Base-by-base conservation (phyloP, 495 filamentous ascomycete genomes). In the Chaetomium tenue region DNA sequence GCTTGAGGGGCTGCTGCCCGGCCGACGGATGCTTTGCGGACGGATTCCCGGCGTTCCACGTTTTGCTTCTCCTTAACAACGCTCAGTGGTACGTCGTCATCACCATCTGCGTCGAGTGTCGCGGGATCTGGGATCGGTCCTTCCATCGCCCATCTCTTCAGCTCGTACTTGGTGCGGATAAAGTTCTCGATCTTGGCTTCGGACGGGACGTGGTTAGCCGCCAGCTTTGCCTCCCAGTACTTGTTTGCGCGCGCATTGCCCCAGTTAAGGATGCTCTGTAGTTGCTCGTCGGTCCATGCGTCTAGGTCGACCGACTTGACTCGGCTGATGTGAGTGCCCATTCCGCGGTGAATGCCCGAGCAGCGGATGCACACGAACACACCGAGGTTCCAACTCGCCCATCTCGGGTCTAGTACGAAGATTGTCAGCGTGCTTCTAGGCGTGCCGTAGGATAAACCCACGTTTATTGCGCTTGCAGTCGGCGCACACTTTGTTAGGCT, bases 181-280 rank as follows among this genome's bases (percentile, higher is more conserved):
- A 98, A 98, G 77, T 97, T 98, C 82, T 98, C 94, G 66, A 98
- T 98, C 81, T 98, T 98, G 51, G 91, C 84, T 79, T 98, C 93
- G n/a, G 93, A 93, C 0, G 94, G 94, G n/a, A 93, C 86, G 74
- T 98, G 94, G 56, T 91, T 92, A 20, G 89, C 81, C 15, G 93
- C 91, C 70, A 98, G 75, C 76, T 98, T 98, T 30, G 91, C 87
- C 75, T 98, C 95, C 94, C 94, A 98, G 74, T 98, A 97, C 85
- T 92, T 97, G 78, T 98, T 98, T 28, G 94, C 95, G 73, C 91
- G 87, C 39, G 86, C 82, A 79, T 98, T 98, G 54, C 94, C 94
- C 95, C 94, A 98, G 77, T 82, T 89, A 60, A 98, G 67, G 58
- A 98, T 87, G 72, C 89, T 96, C 71, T 93, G 88, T 63, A 97